A percentile compares a stretch with the other conserved stretches of the same genome.
These are phyloP conservation scores for Hemileccinum rubropunctum DNA, from an alignment of 768 basidiomycete species.

Conservation along the genomic window DNA sequence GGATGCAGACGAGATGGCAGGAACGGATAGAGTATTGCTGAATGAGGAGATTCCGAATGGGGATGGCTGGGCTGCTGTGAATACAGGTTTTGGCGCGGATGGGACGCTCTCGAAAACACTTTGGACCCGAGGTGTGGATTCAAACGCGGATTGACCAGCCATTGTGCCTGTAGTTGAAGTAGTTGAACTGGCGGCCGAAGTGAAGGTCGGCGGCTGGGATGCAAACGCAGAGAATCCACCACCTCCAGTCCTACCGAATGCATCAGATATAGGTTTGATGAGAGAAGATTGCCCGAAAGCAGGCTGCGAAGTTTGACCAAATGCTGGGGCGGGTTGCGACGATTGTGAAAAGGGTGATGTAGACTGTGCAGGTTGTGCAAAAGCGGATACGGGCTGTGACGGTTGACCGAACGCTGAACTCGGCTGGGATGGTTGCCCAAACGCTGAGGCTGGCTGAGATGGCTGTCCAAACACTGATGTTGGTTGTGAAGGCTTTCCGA, in stretches of 20 bases:
- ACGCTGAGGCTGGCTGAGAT: conserved; percentile 25
- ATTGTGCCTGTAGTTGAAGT: conserved; percentile 1
- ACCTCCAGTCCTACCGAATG: conserved; percentile 43
- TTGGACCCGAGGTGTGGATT: conserved; percentile 11
- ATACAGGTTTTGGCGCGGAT: conserved; percentile 17
- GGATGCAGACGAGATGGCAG: conserved; percentile 15
- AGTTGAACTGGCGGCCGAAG: conserved; percentile 9
- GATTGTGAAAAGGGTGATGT: conserved; percentile 28
- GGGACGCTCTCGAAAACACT: conserved; percentile 17
- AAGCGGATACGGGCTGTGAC: conserved; percentile 25
- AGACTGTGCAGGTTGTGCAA: conserved; percentile 28
- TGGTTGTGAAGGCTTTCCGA: conserved; percentile 27
- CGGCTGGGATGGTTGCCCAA: conserved; percentile 34
- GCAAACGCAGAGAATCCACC: conserved; percentile 54
- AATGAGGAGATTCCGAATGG: conserved; percentile 28
- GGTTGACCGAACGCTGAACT: conserved; percentile 39
- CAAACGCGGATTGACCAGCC: conserved; percentile 23
- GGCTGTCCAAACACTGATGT: conserved; percentile 30
- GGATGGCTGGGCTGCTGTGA: conserved; percentile 15
- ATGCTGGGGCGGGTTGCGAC: conserved; percentile 32
- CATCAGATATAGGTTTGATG: conserved; percentile 51
- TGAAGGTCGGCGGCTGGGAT: conserved; percentile 45
- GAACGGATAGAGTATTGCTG: conserved; percentile 18
- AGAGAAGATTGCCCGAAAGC: conserved; percentile 39
- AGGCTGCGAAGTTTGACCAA: conserved; percentile 35